Conservation (phyloP, 2,329 filamentous ascomycete species). For the Ophiosphaerella herpotricha region DNA sequence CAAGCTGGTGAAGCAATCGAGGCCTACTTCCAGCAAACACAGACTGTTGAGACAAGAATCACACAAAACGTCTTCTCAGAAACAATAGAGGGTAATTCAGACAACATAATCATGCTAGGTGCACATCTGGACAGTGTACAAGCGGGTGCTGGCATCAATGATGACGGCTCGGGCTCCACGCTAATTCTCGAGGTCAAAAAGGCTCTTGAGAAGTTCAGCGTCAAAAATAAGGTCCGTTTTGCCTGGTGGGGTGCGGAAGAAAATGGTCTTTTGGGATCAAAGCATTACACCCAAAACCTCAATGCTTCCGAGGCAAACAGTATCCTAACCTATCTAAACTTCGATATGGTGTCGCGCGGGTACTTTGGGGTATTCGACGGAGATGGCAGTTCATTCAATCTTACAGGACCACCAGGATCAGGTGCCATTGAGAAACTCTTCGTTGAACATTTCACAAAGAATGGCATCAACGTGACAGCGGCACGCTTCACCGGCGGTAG, state of each 20-base stretch:
- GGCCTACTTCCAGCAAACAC: constrained; percentile 52
- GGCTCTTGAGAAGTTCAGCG: constrained; percentile 44
- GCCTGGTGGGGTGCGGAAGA: constrained; percentile 50
- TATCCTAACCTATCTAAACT: constrained; percentile 50
- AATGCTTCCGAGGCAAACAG: constrained; percentile 39
- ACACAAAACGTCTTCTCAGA: constrained; percentile 52
- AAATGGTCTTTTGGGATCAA: constrained; percentile 46
- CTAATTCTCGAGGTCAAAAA: constrained; percentile 46
- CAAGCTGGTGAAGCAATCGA: constrained; percentile 46
- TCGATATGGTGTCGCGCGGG: constrained; percentile 49
- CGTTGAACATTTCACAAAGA: constrained; percentile 39
- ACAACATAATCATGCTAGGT: constrained; percentile 46
- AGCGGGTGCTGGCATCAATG: constrained; percentile 48
- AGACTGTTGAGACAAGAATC: constrained; percentile 54
- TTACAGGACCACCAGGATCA: constrained; percentile 40
- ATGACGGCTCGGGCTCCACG: constrained; percentile 47
- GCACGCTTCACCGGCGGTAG: constrained; percentile 47
- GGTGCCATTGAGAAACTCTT: constrained; percentile 44
- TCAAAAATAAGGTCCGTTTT: constrained; percentile 50
- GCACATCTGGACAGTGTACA: constrained; percentile 47
- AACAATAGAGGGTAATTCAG: constrained; percentile 44
- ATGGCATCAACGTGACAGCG: constrained; percentile 43
- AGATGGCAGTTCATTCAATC: constrained; percentile 42
- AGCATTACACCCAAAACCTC: constrained; percentile 44
- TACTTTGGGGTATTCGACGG: constrained; percentile 48